Evolutionary conservation across 768 basidiomycete species (phyloP).

Genomic region (Gymnopilus dilepis): DNA sequence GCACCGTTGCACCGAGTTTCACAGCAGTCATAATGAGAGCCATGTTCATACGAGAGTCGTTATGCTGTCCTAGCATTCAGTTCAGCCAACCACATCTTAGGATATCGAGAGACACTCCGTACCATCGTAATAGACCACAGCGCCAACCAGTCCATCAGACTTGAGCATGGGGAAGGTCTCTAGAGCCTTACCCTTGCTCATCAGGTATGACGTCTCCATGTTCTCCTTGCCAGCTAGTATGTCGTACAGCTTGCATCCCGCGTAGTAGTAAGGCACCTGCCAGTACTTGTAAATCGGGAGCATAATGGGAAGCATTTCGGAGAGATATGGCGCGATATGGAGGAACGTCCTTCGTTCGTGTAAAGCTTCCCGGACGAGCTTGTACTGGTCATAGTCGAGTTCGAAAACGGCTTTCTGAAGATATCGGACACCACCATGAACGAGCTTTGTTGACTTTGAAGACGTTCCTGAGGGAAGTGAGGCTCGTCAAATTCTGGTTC

Average conservation of each 20-base stretch:
- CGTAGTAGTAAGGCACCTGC: constrained; percentile 97
- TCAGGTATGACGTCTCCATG: constrained; percentile 94
- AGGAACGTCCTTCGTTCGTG: constrained; percentile 94
- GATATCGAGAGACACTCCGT: constrained; percentile 44
- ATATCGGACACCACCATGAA: constrained; percentile 97
- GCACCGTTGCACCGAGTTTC: constrained; percentile 83
- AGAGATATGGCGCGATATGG: constrained; percentile 94
- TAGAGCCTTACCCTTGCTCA: constrained; percentile 92
- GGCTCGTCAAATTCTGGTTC: neutral
- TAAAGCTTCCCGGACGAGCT: constrained; percentile 93
- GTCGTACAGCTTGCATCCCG: constrained; percentile 96
- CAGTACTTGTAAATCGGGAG: constrained; percentile 98
- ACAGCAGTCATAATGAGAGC: constrained; percentile 95
- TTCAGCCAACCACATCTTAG: neutral
- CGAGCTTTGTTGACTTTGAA: constrained; percentile 97
- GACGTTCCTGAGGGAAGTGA: constrained; percentile 70
- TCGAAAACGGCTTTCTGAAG: constrained; percentile 96
- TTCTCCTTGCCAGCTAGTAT: constrained; percentile 94
- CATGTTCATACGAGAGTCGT: constrained; percentile 98
- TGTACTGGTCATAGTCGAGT: constrained; percentile 95
- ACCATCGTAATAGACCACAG: constrained; percentile 98
- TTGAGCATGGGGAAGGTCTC: constrained; percentile 98
- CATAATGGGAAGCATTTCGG: constrained; percentile 95
- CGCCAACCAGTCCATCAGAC: constrained; percentile 87
- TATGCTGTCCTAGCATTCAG: constrained; percentile 80